Percentiles rank a stretch among this genome's conserved stretches.
Evolutionary conservation across 1,284 basidiomycete genomes (phyloP).

Genomic region (Filobasidium uniguttulatum): DNA sequence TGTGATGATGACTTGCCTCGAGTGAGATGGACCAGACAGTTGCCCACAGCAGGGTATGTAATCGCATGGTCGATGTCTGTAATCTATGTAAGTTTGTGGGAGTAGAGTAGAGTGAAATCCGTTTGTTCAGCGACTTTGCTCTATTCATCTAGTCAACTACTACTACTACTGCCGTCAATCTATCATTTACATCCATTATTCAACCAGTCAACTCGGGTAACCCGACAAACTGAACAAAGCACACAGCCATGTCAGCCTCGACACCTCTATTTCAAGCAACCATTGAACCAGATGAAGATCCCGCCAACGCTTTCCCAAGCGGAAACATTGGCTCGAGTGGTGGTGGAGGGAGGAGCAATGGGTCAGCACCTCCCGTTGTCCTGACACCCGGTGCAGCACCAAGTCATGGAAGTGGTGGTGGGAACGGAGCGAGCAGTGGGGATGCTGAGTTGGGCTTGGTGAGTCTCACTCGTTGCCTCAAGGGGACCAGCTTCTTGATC

Average conservation of each 20-base stretch:
- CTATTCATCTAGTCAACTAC: too few species aligned
- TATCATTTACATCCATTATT: too few species aligned
- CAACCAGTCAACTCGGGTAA: too few species aligned
- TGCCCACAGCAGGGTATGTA: too few species aligned
- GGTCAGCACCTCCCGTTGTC: slow-evolving; percentile 24
- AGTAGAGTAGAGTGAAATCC: too few species aligned
- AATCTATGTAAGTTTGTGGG: too few species aligned
- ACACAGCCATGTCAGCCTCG: slow-evolving; percentile 20
- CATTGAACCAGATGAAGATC: slow-evolving; percentile 37
- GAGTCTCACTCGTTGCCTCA: slow-evolving; percentile 15
- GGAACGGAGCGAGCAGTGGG: slow-evolving; percentile 23
- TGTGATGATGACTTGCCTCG: too few species aligned
- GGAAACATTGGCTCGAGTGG: slow-evolving; percentile 29
- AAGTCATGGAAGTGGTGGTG: slow-evolving; percentile 9
- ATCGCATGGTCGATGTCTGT: too few species aligned
- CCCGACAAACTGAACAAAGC: too few species aligned
- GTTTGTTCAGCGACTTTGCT: too few species aligned
- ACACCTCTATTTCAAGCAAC: slow-evolving; percentile 33
- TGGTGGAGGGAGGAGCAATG: not conserved
- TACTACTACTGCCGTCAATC: too few species aligned
- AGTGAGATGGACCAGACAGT: too few species aligned
- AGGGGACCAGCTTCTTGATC: not conserved
- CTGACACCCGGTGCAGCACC: slow-evolving; percentile 32
- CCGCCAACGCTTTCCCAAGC: slow-evolving; percentile 16
- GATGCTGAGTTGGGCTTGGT: slow-evolving; percentile 28